Percentiles rank a stretch among this genome's conserved stretches.
phyloP scores from a whole-genome alignment of 768 basidiomycete species.

The Lentinula edodes region DNA sequence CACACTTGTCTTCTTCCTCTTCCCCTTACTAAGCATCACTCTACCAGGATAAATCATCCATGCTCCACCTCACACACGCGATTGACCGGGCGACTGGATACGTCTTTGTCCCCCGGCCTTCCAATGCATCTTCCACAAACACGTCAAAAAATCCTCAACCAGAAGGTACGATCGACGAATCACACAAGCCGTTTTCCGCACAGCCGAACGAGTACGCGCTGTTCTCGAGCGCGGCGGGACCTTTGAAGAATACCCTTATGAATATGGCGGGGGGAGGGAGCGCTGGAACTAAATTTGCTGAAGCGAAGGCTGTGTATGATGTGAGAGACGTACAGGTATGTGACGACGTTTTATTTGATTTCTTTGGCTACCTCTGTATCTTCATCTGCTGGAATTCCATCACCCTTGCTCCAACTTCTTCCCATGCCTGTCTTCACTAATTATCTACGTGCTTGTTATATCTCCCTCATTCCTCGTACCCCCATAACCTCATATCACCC shows the following conservation, averaged over 20 bases:
- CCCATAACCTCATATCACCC: too few species aligned
- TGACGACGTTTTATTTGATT: not conserved
- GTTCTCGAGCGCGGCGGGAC: constrained; percentile 60
- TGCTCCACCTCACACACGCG: constrained; percentile 78
- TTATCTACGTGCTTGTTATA: too few species aligned
- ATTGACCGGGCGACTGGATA: constrained; percentile 94
- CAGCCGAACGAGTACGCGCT: constrained; percentile 65
- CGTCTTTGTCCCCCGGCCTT: constrained; percentile 66
- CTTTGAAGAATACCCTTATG: constrained; percentile 22
- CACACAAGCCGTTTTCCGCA: constrained; percentile 30
- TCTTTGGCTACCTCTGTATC: too few species aligned
- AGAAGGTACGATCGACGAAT: constrained; percentile 26
- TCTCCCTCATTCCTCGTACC: too few species aligned
- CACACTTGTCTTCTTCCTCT: too few species aligned
- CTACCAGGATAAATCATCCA: constrained; percentile 83
- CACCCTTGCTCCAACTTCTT: too few species aligned
- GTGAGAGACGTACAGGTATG: constrained; percentile 52
- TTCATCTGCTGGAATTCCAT: too few species aligned
- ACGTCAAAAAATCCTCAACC: constrained; percentile 18
- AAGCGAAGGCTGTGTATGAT: constrained; percentile 23
- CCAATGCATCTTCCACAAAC: constrained; percentile 3
- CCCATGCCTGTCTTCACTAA: too few species aligned
- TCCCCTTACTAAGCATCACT: too few species aligned
- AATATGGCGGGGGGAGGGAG: not conserved
- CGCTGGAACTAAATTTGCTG: not conserved